Evolutionary conservation across 2,329 filamentous ascomycete genomes (phyloP).

Genomic region (Exophiala sideris): DNA sequence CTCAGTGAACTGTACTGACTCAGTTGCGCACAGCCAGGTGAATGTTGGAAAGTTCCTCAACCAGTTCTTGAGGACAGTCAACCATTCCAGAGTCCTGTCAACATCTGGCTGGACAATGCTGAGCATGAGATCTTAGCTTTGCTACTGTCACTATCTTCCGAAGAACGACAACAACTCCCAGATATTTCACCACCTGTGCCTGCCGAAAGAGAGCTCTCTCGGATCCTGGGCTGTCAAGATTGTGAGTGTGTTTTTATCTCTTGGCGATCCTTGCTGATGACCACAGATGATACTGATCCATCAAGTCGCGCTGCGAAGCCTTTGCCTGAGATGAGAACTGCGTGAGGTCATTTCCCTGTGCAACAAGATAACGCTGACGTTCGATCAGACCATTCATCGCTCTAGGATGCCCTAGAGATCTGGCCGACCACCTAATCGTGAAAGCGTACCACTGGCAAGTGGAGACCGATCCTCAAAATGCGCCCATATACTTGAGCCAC

Average conservation of each 20-base stretch:
- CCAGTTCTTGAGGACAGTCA: conserved; percentile 33
- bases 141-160: conserved; percentile 43
- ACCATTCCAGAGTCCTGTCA: conserved; percentile 40
- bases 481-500: conserved; percentile 63
- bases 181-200: conserved; percentile 20
- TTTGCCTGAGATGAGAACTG: conserved; percentile 18
- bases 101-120: conserved; percentile 58
- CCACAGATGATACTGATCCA: conserved; percentile 34
- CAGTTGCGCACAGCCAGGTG: conserved; percentile 25
- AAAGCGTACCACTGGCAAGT: conserved; percentile 63
- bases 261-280: conserved; percentile 5
- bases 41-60: conserved; percentile 44
- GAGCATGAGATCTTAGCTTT: conserved; percentile 55
- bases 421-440: conserved; percentile 58
- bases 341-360: conserved; percentile 13
- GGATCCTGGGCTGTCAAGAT: conserved; percentile 24
- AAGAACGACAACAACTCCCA: conserved; percentile 32
- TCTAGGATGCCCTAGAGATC: conserved; percentile 60
- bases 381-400: conserved; percentile 55
- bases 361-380: conserved; percentile 29
- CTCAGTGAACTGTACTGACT: conserved; percentile 3
- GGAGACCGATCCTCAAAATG: conserved; percentile 52
- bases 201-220: conserved; percentile 21
- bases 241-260: conserved; percentile 14
- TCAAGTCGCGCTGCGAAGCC: conserved; percentile 28